phyloP scores from a whole-genome alignment of 768 basidiomycete species.

The Rhizopogon roseolus region DNA sequence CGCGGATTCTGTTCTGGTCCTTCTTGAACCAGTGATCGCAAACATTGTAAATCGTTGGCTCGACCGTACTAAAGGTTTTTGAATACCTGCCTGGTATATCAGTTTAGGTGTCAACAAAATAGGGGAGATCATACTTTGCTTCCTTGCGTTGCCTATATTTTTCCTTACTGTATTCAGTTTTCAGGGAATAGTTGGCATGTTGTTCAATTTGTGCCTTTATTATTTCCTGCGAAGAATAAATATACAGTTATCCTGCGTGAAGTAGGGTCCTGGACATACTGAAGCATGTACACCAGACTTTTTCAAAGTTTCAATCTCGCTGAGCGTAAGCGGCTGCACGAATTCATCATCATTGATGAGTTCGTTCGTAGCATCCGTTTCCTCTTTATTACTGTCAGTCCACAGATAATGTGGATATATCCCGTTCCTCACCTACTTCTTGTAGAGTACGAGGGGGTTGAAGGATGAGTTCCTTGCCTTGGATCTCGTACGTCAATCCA shows the following conservation, averaged over 20 bases:
- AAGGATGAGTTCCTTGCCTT: slow-evolving; percentile 60
- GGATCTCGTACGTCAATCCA: slow-evolving; percentile 86
- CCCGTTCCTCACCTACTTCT: slow-evolving; percentile 61
- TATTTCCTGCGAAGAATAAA: slow-evolving; percentile 65
- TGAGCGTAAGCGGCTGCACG: slow-evolving; percentile 77
- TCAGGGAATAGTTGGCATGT: slow-evolving; percentile 87
- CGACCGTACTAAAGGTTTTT: slow-evolving; percentile 81
- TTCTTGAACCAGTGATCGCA: slow-evolving; percentile 87
- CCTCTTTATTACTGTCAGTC: slow-evolving; percentile 51
- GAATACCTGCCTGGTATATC: slow-evolving; percentile 56
- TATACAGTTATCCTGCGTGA: slow-evolving; percentile 2
- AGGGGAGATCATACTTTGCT: slow-evolving; percentile 66
- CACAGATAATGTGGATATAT: neutral
- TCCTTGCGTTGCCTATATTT: slow-evolving; percentile 97
- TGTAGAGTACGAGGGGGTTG: slow-evolving; percentile 60
- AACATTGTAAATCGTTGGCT: slow-evolving; percentile 84
- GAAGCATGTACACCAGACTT: slow-evolving; percentile 76
- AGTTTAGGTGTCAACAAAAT: neutral
- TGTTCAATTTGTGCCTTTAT: slow-evolving; percentile 91
- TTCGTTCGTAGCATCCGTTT: slow-evolving; percentile 96
- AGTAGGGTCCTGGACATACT: slow-evolving; percentile 33
- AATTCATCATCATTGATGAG: slow-evolving; percentile 84
- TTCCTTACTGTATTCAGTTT: slow-evolving; percentile 98
- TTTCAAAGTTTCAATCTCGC: slow-evolving; percentile 83
- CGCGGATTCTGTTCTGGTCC: slow-evolving; percentile 75